phyloP scores from a whole-genome alignment of 2,329 filamentous ascomycete species.

The Penicillium sp. region DNA sequence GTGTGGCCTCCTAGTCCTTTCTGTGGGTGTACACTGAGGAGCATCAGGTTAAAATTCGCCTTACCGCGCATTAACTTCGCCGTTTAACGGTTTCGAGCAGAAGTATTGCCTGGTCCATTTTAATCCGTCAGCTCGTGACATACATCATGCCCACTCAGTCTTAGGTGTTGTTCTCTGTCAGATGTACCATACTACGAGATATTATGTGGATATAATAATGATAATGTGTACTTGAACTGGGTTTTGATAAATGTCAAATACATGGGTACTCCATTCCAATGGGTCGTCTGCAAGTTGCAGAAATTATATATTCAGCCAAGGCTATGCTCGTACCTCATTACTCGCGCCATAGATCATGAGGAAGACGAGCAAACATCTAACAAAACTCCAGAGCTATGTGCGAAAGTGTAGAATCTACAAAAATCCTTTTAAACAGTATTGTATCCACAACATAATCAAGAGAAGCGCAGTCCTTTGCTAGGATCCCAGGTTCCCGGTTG shows the following conservation, averaged over 20 bases:
- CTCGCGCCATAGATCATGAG: neutral
- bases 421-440: neutral
- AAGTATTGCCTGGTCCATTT: too few relatives aligned
- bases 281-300: neutral
- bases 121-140: neutral
- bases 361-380: neutral
- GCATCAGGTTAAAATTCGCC: too few relatives aligned
- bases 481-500: slow-evolving; percentile 57
- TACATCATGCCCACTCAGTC: neutral
- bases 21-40: neutral
- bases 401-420: neutral
- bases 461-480: slow-evolving; percentile 57
- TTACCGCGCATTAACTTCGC: neutral
- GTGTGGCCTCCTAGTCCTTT: neutral
- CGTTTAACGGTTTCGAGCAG: neutral
- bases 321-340: neutral
- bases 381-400: slow-evolving; percentile 3
- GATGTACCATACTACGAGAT: neutral
- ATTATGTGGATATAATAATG: neutral
- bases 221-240: neutral
- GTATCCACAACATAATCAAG: slow-evolving; percentile 18
- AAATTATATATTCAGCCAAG: neutral
- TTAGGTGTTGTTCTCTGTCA: neutral
- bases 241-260: neutral
- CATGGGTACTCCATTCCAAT: neutral